phyloP scores from a whole-genome alignment of 306 rosid species.

The Dryas octopetala region DNA sequence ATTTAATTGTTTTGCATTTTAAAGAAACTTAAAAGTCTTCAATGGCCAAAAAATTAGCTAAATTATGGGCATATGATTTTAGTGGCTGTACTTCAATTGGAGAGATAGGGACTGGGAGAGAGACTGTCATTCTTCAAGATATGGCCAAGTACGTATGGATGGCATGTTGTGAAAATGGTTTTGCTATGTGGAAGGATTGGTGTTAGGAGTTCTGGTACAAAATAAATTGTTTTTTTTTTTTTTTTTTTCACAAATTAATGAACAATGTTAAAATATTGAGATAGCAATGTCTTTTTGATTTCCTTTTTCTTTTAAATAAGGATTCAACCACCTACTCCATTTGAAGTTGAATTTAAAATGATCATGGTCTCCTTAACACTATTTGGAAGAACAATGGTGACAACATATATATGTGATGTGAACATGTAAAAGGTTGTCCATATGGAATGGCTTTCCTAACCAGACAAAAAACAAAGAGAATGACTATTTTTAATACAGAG shows the following conservation, averaged over 20 bases:
- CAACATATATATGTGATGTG: not conserved
- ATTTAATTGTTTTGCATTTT: no score
- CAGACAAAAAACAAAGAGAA: no score
- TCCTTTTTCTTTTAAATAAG: not conserved
- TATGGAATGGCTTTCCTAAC: not conserved
- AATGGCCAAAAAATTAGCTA: not conserved
- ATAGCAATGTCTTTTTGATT: not conserved
- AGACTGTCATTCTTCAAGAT: constrained; percentile 1
- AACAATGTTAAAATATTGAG: no score
- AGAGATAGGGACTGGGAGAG: not conserved
- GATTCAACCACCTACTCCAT: constrained; percentile 9
- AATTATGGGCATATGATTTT: not conserved
- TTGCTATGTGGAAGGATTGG: no score
- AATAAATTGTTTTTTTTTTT: no score
- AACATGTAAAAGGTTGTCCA: not conserved
- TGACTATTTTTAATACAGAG: not conserved
- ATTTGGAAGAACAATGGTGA: not conserved
- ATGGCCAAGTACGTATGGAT: constrained; percentile 6
- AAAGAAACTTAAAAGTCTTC: not conserved
- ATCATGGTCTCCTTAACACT: not conserved
- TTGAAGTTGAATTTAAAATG: constrained; percentile 1
- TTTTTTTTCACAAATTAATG: no score
- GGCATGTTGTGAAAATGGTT: no score
- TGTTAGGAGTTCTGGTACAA: no score
- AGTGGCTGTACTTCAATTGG: not conserved